Evolutionary conservation across 768 basidiomycete species (phyloP).

Genomic region (Pleurotus platypus): DNA sequence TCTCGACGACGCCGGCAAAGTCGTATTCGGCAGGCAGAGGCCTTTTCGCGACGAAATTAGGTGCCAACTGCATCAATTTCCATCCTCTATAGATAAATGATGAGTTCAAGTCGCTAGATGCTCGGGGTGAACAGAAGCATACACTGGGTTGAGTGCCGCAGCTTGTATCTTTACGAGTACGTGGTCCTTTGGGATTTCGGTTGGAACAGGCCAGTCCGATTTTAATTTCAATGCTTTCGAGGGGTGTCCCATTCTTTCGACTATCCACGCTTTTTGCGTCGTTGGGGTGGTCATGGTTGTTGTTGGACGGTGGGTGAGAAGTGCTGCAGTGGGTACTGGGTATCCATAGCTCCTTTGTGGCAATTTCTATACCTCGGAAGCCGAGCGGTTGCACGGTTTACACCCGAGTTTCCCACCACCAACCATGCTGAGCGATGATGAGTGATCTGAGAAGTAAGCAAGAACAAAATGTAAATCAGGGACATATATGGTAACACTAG

Average conservation of each 20-base stretch:
- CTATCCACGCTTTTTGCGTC: neutral
- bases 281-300: neutral
- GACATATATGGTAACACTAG: too few relatives aligned
- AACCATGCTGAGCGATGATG: too few relatives aligned
- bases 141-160: constrained; percentile 70
- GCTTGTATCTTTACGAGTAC: constrained; percentile 51
- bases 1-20: constrained; percentile 58
- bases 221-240: constrained; percentile 1
- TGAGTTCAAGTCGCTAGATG: neutral
- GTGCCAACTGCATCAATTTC: constrained; percentile 50
- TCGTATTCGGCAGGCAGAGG: constrained; percentile 61
- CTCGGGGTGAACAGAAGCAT: constrained; percentile 15
- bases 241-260: neutral
- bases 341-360: too few relatives aligned
- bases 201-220: constrained; percentile 16
- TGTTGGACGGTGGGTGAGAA: too few relatives aligned
- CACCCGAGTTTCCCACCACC: too few relatives aligned
- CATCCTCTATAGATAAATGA: constrained; percentile 43
- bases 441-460: too few relatives aligned
- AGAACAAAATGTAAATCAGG: too few relatives aligned
- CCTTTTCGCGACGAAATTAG: constrained; percentile 40
- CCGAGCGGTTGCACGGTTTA: too few relatives aligned
- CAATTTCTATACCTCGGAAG: too few relatives aligned
- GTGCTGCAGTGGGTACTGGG: too few relatives aligned
- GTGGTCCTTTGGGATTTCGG: constrained; percentile 30